Base-by-base conservation (phyloP, 345 rosid species). In the Acer negundo region DNA sequence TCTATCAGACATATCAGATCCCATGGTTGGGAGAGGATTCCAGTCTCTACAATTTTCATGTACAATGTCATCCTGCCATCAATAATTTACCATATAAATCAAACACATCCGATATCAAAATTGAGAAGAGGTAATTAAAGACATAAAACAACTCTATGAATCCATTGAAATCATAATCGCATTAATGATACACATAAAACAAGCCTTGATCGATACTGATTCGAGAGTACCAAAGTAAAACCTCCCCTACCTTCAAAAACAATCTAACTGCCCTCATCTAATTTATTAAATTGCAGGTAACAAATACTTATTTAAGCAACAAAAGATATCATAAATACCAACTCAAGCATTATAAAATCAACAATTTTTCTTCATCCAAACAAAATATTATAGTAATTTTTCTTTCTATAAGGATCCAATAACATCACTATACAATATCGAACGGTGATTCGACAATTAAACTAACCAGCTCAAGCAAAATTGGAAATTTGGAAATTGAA, bases 1-100 rank as follows among this genome's bases (percentile, higher is more conserved):
- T 79, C 89, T 89, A 81, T 92, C 92, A n/a, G 75, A 73, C 81
- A 78, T 77, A 80, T 94, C 95, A 69, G 81, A 65, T 51, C 77
- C 87, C 40, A 56, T 26, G n/a, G 75, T 72, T 10, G 90, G 74
- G 15, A 72, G 77, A 20, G 76, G 78, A 85, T 85, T 84, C 94
- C 89, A 85, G 23, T 75, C 61, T n/a, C 40, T 49, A 49, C 65
- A 59, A 61, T 56, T 75, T 70, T 77, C 78, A 46, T 42, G 59
- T 53, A 62, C 73, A 49, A 19, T 58, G 22, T 47, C 49, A 64
- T 61, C 76, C 79, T 76, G 73, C 58, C 62, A 72, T 56, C 75
- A 69, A 47, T 12, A 44, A 56, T 59, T 59, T 22, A 59, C 10
- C 63, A 59, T 59, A 59, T 16, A 5, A 16, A 59, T 5, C 63